These are phyloP conservation scores for Porcisia hertigi DNA, from an alignment of 208 protist genomes.

Conservation along the genomic window DNA sequence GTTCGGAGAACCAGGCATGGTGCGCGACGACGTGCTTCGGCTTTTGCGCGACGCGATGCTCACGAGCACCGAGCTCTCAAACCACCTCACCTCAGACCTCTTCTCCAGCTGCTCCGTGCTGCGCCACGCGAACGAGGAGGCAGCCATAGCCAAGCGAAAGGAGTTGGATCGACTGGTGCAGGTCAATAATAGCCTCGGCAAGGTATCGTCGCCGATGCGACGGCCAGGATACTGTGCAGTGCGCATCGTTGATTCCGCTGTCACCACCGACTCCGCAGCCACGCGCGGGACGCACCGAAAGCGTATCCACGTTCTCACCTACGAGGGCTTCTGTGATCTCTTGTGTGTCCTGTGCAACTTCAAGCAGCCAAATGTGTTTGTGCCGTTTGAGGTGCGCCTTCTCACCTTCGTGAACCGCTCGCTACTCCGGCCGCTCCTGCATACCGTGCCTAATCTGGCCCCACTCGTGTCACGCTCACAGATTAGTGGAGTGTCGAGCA, in stretches of 20 bases:
- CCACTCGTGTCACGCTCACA: constrained; percentile 40
- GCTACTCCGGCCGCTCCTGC: constrained; percentile 70
- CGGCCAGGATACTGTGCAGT: constrained; percentile 44
- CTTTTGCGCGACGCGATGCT: constrained; percentile 87
- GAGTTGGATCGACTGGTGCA: constrained; percentile 65
- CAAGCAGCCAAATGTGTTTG: constrained; percentile 87
- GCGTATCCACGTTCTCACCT: constrained; percentile 49
- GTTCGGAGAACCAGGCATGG: constrained; percentile 65
- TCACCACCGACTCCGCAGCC: constrained; percentile 20
- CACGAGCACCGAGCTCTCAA: constrained; percentile 88
- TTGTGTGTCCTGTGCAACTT: constrained; percentile 86
- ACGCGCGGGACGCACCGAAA: constrained; percentile 24
- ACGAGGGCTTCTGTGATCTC: constrained; percentile 81
- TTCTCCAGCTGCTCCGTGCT: constrained; percentile 72
- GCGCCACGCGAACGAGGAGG: constrained; percentile 57
- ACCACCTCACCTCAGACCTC: constrained; percentile 81
- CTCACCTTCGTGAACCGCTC: constrained; percentile 69
- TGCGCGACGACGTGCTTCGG: constrained; percentile 69
- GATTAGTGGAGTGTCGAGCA: background rate
- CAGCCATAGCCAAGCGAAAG: constrained; percentile 39
- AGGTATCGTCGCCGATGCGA: constrained; percentile 16
- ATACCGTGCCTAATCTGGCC: constrained; percentile 53
- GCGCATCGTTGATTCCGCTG: constrained; percentile 58
- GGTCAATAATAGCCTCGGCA: constrained; percentile 7
- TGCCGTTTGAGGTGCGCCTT: constrained; percentile 71